These are phyloP conservation scores for Musa balbisiana DNA, from an alignment of 202 grass and related monocot genomes.

Conservation along the genomic window DNA sequence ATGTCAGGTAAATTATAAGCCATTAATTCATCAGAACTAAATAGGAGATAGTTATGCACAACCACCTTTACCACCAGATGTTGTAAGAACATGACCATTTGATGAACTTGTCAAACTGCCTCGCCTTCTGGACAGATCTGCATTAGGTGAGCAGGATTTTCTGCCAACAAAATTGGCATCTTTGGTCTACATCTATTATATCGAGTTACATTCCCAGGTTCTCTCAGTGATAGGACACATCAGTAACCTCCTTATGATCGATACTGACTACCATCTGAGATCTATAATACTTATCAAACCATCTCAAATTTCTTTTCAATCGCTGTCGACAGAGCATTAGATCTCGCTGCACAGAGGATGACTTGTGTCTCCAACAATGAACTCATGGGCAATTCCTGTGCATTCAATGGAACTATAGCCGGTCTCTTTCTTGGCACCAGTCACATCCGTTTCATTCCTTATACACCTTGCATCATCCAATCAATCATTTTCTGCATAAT, in stretches of 20 bases:
- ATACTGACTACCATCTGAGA: conserved; percentile 7
- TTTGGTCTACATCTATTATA: too few relatives aligned
- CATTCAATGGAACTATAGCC: conserved; percentile 51
- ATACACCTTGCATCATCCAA: conserved; percentile 46
- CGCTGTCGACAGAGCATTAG: conserved; percentile 27
- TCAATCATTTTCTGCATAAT: conserved; percentile 46
- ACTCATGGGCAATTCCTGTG: conserved; percentile 34
- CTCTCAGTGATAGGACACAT: too few relatives aligned
- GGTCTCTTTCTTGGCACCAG: conserved; percentile 41
- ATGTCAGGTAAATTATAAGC: too few relatives aligned
- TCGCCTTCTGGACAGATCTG: too few relatives aligned
- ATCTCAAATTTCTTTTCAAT: conserved; percentile 26
- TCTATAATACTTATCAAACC: conserved; percentile 24
- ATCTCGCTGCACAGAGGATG: conserved; percentile 18
- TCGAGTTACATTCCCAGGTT: too few relatives aligned
- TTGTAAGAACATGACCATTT: too few relatives aligned
- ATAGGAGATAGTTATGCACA: too few relatives aligned
- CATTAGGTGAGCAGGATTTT: too few relatives aligned
- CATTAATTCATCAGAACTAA: too few relatives aligned
- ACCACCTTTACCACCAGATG: too few relatives aligned
- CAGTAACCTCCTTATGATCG: conserved; percentile 17
- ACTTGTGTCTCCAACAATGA: conserved; percentile 20
- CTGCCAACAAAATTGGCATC: too few relatives aligned
- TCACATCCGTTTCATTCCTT: conserved; percentile 45
- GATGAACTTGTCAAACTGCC: too few relatives aligned